Base-by-base conservation (phyloP, 1,284 basidiomycete species). In the Sanghuangporus sanghuang region DNA sequence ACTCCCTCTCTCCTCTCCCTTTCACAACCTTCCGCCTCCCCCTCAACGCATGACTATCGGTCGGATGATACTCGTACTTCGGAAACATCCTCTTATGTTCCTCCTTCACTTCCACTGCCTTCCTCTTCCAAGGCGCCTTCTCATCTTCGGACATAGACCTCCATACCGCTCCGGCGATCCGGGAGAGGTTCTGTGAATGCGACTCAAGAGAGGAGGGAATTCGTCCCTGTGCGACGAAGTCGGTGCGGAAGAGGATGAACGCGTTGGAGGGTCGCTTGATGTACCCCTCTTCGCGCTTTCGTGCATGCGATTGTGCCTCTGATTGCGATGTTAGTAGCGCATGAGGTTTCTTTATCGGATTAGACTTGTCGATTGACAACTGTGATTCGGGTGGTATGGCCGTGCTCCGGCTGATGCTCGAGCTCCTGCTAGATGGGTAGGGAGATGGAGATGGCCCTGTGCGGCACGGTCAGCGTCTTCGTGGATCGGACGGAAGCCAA, bases 241-340 rank as follows among this genome's bases (percentile, higher is more conserved):
- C 89, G 27, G 92, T 91, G 36, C 95, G 85, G 79, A 95, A 96
- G 67, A 96, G 83, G 83, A 96, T 96, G 79, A 96, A 96, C 0
- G 94, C 93, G 70, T 96, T 96, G 0, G 92, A 87, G 0, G 95
- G 94, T 1, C 95, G 84, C 14, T 94, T 93, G 68, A 96, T 91
- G 72, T 96, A 56, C 16, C 57, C 63, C 11, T 62, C 63, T 5
- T 53, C 58, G 21, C 58, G 63, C 52, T 65, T 65, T 5, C 60
- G 54, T 2, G 60, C 64, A 23, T 65, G 64, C 12, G 64, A 65
- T 40, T 62, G 62, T 11, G 39, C 7, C 2, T 14, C 16, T 7
- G 11, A 14, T 46, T 12, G 27, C 27, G 27, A 32, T 32, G 27
- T 32, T 3, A 3, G 5, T 5, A 4, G 27, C 4, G 27, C 27